These are phyloP conservation scores for Lentinula sp. DNA, from an alignment of 768 basidiomycete genomes.

Conservation along the genomic window DNA sequence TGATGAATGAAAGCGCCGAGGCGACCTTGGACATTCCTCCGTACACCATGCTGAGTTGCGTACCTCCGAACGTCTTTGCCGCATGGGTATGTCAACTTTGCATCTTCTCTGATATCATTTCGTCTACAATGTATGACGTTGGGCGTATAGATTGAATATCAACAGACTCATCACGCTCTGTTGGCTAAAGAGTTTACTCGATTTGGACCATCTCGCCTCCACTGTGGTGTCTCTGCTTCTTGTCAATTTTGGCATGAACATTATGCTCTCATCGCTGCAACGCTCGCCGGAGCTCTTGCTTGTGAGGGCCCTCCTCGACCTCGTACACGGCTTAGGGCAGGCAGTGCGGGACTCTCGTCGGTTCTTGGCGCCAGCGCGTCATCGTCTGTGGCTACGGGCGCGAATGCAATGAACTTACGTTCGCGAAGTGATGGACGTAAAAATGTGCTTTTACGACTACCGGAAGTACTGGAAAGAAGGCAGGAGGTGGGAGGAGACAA, in stretches of 20 bases:
- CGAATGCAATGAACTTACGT: background rate
- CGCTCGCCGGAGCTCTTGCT: background rate
- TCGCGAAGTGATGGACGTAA: background rate
- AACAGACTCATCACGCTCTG: constrained; percentile 4
- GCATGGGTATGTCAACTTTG: constrained; percentile 6
- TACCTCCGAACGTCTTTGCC: constrained; percentile 7
- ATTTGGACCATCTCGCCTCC: constrained; percentile 8
- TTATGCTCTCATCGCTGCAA: constrained; percentile 7
- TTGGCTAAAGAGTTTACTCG: constrained; percentile 9
- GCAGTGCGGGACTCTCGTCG: background rate
- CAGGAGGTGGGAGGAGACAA: constrained; percentile 6
- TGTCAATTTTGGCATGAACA: constrained; percentile 11
- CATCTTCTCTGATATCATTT: background rate
- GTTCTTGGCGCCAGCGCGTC: background rate
- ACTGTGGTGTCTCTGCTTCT: constrained; percentile 1
- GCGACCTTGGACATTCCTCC: constrained; percentile 7
- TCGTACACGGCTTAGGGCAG: background rate
- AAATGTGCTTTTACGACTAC: constrained; percentile 6
- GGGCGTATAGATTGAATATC: constrained; percentile 1
- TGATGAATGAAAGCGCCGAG: constrained; percentile 11
- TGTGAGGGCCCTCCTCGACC: background rate
- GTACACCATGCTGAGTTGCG: constrained; percentile 7
- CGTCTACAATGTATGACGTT: background rate
- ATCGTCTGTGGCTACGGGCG: constrained; percentile 1
- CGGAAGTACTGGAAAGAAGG: constrained; percentile 5